Percentiles rank a stretch among this genome's conserved stretches.
phyloP scores from a whole-genome alignment of 2,329 filamentous ascomycete genomes.

The Apiospora sp. region DNA sequence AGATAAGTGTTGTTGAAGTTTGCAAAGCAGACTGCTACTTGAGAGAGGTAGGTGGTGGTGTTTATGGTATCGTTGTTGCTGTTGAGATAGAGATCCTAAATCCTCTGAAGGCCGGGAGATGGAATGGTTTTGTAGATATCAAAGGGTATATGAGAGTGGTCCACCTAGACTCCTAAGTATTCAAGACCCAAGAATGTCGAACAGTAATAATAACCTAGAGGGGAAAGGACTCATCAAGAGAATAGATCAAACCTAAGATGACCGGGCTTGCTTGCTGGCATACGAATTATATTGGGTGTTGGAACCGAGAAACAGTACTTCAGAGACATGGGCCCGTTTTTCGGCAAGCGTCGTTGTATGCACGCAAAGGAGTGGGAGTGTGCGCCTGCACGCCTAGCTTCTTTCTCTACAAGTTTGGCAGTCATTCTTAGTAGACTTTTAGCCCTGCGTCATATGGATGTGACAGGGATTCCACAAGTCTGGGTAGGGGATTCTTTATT shows the following conservation, averaged over 20 bases:
- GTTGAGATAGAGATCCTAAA: neutral
- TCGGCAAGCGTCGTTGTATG: conserved; percentile 41
- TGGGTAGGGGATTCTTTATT: conserved; percentile 43
- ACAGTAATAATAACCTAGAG: conserved; percentile 35
- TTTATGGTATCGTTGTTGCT: conserved; percentile 8
- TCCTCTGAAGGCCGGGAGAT: neutral
- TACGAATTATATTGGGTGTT: conserved; percentile 46
- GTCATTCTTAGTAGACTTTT: conserved; percentile 34
- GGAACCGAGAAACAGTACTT: conserved; percentile 46
- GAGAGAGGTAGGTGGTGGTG: neutral
- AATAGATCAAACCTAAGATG: conserved; percentile 40
- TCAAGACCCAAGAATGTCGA: conserved; percentile 38
- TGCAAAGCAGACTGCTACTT: conserved; percentile 19
- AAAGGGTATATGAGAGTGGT: conserved; percentile 24
- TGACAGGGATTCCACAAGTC: conserved; percentile 44
- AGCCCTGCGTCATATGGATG: conserved; percentile 47
- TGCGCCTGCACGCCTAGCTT: conserved; percentile 42
- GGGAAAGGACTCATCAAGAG: conserved; percentile 39
- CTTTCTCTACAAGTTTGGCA: conserved; percentile 39
- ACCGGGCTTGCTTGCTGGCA: conserved; percentile 40
- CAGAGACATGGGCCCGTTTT: conserved; percentile 46
- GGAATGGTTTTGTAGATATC: conserved; percentile 28
- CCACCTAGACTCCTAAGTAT: conserved; percentile 25
- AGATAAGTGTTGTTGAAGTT: conserved; percentile 24
- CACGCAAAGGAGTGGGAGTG: conserved; percentile 41